phyloP scores from a whole-genome alignment of 768 basidiomycete species.

The Sporobolomyces phaffii region DNA sequence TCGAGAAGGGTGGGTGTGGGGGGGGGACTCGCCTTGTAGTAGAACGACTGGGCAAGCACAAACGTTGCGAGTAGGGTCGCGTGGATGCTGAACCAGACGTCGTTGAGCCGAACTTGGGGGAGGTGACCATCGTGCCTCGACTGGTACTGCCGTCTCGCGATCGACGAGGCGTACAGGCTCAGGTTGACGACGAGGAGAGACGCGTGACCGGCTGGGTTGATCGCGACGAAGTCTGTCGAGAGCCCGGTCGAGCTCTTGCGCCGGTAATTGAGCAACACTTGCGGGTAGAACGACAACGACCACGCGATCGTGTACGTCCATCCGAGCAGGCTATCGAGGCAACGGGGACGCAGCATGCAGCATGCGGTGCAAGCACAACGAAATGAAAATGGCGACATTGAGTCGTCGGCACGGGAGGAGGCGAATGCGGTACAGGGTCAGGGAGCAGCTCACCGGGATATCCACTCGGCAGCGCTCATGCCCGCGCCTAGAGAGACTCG shows the following conservation, averaged over 20 bases:
- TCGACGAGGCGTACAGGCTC: slow-evolving; percentile 43
- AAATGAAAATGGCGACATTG: slow-evolving; percentile 53
- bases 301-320: slow-evolving; percentile 46
- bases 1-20: no score
- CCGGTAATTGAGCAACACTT: slow-evolving; percentile 24
- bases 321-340: slow-evolving; percentile 32
- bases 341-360: background rate
- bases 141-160: slow-evolving; percentile 46
- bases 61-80: slow-evolving; percentile 44
- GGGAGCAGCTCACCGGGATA: background rate
- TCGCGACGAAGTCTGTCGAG: slow-evolving; percentile 47
- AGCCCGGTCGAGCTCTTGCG: slow-evolving; percentile 31
- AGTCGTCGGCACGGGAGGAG: background rate
- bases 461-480: background rate
- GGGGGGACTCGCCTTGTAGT: slow-evolving; percentile 42
- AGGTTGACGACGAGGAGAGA: slow-evolving; percentile 46
- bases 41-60: slow-evolving; percentile 45
- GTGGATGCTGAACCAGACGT: slow-evolving; percentile 50
- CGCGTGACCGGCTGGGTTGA: slow-evolving; percentile 49
- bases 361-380: slow-evolving; percentile 40
- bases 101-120: slow-evolving; percentile 47
- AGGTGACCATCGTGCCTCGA: slow-evolving; percentile 46
- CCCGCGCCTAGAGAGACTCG: no score
- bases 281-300: slow-evolving; percentile 43
- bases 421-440: background rate